These are phyloP conservation scores for Ophiostoma sp. DNA, from an alignment of 2,329 filamentous ascomycete genomes.

Conservation along the genomic window DNA sequence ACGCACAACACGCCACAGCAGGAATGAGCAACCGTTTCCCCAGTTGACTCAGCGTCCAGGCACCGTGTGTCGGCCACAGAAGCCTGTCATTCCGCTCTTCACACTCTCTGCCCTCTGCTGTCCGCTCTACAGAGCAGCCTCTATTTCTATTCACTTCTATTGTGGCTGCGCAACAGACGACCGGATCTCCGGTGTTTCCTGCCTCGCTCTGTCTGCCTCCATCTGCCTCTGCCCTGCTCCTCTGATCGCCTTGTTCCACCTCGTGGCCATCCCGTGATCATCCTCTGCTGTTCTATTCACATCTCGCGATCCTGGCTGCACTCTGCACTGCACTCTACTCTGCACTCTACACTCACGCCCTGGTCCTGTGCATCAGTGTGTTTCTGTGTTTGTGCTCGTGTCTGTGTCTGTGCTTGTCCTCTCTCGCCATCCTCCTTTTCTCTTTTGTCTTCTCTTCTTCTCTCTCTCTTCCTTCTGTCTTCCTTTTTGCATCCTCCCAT, in stretches of 20 bases:
- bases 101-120: not conserved
- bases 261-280: not conserved
- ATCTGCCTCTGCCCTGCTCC: not conserved
- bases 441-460: conserved; percentile 5
- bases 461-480: not conserved
- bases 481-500: not conserved
- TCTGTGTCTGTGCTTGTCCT: conserved; percentile 5
- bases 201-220: not conserved
- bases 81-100: not conserved
- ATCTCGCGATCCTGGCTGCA: not conserved
- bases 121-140: not conserved
- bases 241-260: not conserved
- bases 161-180: not conserved
- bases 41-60: conserved; percentile 14
- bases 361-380: not conserved
- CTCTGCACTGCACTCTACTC: not conserved
- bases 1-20: not conserved
- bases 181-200: not conserved
- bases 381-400: conserved; percentile 9
- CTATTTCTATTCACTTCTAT: not conserved
- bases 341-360: not conserved
- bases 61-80: not conserved
- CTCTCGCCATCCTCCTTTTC: not conserved
- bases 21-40: conserved; percentile 7
- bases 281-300: not conserved